Evolutionary conservation across 176 grass and related monocot species (phyloP), one percentile per base, ranked within the genome.

Genomic region (Hordeum marinum): DNA sequence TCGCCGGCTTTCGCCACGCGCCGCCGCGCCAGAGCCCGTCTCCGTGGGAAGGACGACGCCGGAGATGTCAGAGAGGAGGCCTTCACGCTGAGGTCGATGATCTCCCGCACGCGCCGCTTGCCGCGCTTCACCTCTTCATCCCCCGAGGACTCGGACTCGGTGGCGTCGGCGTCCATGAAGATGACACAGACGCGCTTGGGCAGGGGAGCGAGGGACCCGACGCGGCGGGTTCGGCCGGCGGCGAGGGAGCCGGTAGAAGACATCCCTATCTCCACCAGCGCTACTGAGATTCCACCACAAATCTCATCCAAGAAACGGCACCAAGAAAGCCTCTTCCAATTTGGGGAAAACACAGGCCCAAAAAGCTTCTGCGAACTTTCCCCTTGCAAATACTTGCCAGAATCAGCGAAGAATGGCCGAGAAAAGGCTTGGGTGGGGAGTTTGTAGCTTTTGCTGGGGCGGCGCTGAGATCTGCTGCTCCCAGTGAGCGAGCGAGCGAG

Each of bases 161-260:
- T 94, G 50, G 92, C 92, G 68, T 91, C 87, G 8, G 73, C 82
- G 78, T 94, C 92, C 10, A 89, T 80, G 85, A 89, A 91, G 85
- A 20, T 87, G 40, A 94, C 76, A 24, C 85, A 87, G 8, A 94
- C 73, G 36, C 84, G 84, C 84, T 90, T 90, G 3, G 75, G 89
- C 4, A 9, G 35, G 2, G 74, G 55, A 21, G 41, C 12, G 4
- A 24, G 29, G 0, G 20, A 0, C 1, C n/a, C 75, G 8, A 2
- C 23, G 36, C 80, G 80, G 84, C 80, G 84, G 75, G 67, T 80
- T 11, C 80, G 85, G 68, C 68, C 14, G 48, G 68, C 31, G 60
- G 89, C 60, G 21, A 79, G 34, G 65, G 74, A 79, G 14, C 57
- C 42, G 2, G 34, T 24, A 2, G 7, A 11, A 72, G 80, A 60